phyloP scores from a whole-genome alignment of 352 stramenopile genomes.

The Pythium folliculosum region DNA sequence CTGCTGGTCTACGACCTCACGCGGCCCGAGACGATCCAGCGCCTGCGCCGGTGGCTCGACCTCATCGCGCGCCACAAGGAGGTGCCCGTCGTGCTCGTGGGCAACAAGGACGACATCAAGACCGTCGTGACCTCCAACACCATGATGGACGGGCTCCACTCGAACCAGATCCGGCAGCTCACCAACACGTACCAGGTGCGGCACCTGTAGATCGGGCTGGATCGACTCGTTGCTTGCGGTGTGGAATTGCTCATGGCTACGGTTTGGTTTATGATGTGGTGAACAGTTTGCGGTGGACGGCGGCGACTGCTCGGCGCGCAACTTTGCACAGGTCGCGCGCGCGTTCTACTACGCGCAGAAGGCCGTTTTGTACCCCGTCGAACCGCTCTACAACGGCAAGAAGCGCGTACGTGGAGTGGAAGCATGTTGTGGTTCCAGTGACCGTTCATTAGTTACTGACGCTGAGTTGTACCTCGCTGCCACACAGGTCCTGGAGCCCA shows the following conservation, averaged over 20 bases:
- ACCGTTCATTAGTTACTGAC: neutral
- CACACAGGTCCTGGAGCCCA: conserved; percentile 71
- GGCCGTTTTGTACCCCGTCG: conserved; percentile 86
- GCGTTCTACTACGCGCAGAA: conserved; percentile 90
- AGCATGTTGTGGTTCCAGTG: too few species aligned
- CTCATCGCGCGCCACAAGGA: conserved; percentile 88
- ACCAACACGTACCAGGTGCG: conserved; percentile 71
- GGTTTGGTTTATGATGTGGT: too few species aligned
- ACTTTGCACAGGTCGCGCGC: conserved; percentile 87
- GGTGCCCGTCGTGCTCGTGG: conserved; percentile 86
- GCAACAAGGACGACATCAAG: conserved; percentile 89
- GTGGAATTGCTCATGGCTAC: too few species aligned
- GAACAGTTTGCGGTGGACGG: conserved; percentile 78
- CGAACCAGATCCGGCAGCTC: conserved; percentile 70
- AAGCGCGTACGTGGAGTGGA: conserved; percentile 50
- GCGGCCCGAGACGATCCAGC: conserved; percentile 84
- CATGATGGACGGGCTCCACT: conserved; percentile 50
- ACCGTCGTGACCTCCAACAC: conserved; percentile 54
- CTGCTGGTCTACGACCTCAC: conserved; percentile 87
- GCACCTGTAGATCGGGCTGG: too few species aligned
- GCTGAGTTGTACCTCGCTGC: neutral
- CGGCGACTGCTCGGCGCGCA: conserved; percentile 86
- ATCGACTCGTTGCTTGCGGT: too few species aligned
- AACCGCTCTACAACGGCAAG: conserved; percentile 87
- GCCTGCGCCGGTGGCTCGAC: conserved; percentile 80